Conservation (phyloP, 208 protist genomes). For the Kentomonas sorsogonicus region DNA sequence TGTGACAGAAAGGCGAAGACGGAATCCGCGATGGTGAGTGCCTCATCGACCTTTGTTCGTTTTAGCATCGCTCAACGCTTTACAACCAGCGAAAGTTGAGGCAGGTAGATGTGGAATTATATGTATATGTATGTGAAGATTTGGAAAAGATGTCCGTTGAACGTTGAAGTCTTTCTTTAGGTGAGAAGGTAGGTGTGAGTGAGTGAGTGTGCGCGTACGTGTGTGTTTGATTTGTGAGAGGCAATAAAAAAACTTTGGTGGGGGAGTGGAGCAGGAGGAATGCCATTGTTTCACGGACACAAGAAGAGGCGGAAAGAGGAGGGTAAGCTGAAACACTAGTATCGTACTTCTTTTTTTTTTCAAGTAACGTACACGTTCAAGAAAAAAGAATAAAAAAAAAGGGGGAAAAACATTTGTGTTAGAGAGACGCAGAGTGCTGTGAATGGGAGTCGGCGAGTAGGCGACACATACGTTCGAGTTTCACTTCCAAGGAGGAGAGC, state of each 20-base stretch:
- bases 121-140: not conserved
- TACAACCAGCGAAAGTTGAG: not conserved
- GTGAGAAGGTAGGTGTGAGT: not conserved
- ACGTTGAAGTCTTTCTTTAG: not conserved
- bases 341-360: too few species aligned
- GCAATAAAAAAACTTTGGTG: not conserved
- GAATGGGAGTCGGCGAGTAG: too few species aligned
- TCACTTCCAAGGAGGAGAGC: too few species aligned
- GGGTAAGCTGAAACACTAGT: not conserved
- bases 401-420: too few species aligned
- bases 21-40: not conserved
- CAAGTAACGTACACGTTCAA: too few species aligned
- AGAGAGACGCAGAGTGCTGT: too few species aligned
- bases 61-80: conserved; percentile 5
- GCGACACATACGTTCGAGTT: too few species aligned
- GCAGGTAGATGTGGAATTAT: not conserved
- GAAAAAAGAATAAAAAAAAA: too few species aligned
- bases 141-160: not conserved
- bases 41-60: conserved; percentile 11
- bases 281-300: not conserved
- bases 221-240: not conserved
- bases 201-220: not conserved
- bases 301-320: not conserved
- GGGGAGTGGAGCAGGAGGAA: conserved; percentile 6
- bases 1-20: conserved; percentile 11